phyloP scores from a whole-genome alignment of 2,329 filamentous ascomycete genomes.

The Xylaria arbuscula region DNA sequence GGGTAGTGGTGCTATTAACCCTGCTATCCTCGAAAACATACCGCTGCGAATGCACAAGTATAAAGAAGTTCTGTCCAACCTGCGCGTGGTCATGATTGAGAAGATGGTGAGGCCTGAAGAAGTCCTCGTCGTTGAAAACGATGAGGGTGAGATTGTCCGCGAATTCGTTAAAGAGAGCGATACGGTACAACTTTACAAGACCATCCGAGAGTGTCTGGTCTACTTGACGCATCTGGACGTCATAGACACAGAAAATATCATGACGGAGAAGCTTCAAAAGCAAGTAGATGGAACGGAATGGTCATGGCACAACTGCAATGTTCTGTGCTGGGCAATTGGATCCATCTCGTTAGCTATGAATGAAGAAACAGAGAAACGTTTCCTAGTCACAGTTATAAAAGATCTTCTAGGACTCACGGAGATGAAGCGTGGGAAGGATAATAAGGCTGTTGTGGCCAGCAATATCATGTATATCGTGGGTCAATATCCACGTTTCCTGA shows the following conservation, averaged over 20 bases:
- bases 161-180: conserved; percentile 99
- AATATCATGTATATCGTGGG: conserved; percentile 99
- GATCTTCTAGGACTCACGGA: conserved; percentile 95
- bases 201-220: conserved; percentile 94
- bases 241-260: conserved; percentile 96
- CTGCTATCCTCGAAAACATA: conserved; percentile 85
- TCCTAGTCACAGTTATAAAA: conserved; percentile 98
- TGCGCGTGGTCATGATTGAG: conserved; percentile 98
- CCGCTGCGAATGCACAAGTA: conserved; percentile 98
- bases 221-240: conserved; percentile 98
- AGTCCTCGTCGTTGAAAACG: conserved; percentile 98
- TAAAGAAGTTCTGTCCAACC: conserved; percentile 89
- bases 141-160: conserved; percentile 97
- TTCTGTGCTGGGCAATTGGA: conserved; percentile 98
- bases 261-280: conserved; percentile 96
- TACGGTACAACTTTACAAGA: conserved; percentile 99
- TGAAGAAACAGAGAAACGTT: conserved; percentile 98
- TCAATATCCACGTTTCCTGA: conserved; percentile 97
- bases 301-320: conserved; percentile 99
- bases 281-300: conserved; percentile 96
- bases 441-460: conserved; percentile 98
- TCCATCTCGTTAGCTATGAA: conserved; percentile 99
- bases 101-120: conserved; percentile 99
- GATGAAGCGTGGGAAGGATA: conserved; percentile 99
- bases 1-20: conserved; percentile 86